Percentiles rank a stretch among this genome's conserved stretches.
Evolutionary conservation across 768 basidiomycete genomes (phyloP).

Genomic region (Leucogyrophana mollusca): DNA sequence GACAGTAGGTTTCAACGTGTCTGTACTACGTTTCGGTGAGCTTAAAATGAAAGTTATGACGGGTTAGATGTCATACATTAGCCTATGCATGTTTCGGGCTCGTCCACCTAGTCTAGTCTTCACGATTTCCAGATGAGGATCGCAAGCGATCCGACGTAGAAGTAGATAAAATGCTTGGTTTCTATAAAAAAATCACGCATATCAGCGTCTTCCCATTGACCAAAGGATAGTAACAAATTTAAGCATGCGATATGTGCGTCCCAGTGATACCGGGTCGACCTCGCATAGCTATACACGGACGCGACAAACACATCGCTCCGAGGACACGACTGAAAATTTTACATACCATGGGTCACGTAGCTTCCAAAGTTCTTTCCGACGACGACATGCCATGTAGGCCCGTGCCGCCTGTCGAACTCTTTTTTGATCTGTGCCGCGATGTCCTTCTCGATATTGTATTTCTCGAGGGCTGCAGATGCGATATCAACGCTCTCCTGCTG

Average conservation of each 20-base stretch:
- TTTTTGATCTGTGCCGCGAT: slow-evolving; percentile 98
- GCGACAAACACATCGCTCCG: too few relatives aligned
- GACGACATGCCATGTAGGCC: slow-evolving; percentile 97
- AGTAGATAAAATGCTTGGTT: slow-evolving; percentile 99
- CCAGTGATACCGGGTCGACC: too few relatives aligned
- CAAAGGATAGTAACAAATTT: too few relatives aligned
- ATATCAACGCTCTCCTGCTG: slow-evolving; percentile 93
- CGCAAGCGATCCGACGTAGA: slow-evolving; percentile 90
- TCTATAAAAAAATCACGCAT: slow-evolving; percentile 45
- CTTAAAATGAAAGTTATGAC: neutral
- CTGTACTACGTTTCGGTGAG: slow-evolving; percentile 9
- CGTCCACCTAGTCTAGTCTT: slow-evolving; percentile 16
- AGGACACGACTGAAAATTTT: slow-evolving; percentile 5
- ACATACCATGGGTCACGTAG: slow-evolving; percentile 94
- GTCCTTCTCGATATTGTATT: slow-evolving; percentile 95
- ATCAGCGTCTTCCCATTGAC: slow-evolving; percentile 3
- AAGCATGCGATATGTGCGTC: too few relatives aligned
- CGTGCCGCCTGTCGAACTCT: slow-evolving; percentile 91
- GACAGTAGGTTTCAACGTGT: slow-evolving; percentile 11
- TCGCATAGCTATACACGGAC: too few relatives aligned
- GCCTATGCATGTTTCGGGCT: slow-evolving; percentile 18
- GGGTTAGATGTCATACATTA: slow-evolving; percentile 15
- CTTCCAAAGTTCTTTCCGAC: slow-evolving; percentile 99
- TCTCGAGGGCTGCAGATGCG: slow-evolving; percentile 80
- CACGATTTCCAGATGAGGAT: slow-evolving; percentile 95